These are phyloP conservation scores for Balamuthia mandrillaris DNA, from an alignment of 208 protist species.

Conservation along the genomic window DNA sequence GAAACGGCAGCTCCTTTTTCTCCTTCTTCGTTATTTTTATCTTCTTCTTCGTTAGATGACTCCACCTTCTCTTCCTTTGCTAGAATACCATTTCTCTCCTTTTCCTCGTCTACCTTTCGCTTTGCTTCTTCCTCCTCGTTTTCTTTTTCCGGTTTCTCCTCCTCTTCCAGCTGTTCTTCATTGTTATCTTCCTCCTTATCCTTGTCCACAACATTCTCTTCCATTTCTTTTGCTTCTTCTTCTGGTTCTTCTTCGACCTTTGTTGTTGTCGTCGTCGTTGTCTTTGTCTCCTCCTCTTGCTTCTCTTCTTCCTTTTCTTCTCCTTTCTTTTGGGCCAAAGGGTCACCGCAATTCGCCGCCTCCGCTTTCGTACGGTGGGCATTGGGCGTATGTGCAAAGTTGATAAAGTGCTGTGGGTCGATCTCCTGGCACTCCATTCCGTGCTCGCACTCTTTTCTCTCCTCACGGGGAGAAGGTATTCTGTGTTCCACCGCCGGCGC, in stretches of 20 bases:
- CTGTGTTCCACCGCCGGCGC: too few species aligned
- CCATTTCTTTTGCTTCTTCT: neutral
- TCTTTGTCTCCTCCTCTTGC: neutral
- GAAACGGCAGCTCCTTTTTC: neutral
- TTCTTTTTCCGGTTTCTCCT: neutral
- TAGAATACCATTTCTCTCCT: neutral
- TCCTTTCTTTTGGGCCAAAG: neutral
- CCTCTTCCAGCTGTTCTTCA: neutral
- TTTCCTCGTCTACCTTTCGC: too few species aligned
- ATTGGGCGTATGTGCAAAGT: too few species aligned
- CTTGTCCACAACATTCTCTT: neutral
- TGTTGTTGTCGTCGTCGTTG: too few species aligned
- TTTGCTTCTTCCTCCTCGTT: too few species aligned
- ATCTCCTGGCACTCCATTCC: too few species aligned
- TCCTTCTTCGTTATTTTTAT: neutral
- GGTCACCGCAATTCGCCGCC: neutral
- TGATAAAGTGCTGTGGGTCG: too few species aligned
- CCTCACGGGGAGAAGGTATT: too few species aligned
- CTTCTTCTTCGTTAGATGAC: neutral
- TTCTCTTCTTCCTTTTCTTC: neutral
- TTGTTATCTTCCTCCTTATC: too few species aligned
- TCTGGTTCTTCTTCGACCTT: neutral
- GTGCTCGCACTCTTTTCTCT: too few species aligned
- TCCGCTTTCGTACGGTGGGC: too few species aligned
- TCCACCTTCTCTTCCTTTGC: neutral